Conservation (phyloP, 2,329 filamentous ascomycete species). For the Botrytis fabae region DNA sequence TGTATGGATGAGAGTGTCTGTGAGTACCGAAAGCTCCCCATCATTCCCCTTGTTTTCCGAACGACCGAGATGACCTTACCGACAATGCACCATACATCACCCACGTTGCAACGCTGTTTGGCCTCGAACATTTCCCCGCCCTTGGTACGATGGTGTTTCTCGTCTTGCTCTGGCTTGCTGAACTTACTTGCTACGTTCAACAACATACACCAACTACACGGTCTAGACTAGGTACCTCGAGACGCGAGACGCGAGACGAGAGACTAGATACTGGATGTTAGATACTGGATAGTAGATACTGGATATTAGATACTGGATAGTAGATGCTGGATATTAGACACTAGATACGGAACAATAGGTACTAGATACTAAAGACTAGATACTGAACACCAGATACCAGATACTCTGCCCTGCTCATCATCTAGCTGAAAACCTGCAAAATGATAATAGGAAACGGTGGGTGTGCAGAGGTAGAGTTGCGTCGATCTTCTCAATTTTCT, state of each 20-base stretch:
- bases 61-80: conserved; percentile 14
- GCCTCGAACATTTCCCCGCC: not conserved
- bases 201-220: not conserved
- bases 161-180: not conserved
- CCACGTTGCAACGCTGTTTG: not conserved
- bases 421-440: not conserved
- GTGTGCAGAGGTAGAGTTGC: not conserved
- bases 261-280: no score
- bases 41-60: conserved; percentile 16
- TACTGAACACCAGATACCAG: no score
- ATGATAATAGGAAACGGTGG: not conserved
- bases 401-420: not conserved
- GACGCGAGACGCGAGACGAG: no score
- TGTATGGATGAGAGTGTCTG: not conserved
- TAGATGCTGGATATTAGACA: no score
- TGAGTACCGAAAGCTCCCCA: conserved; percentile 11
- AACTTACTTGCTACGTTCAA: not conserved
- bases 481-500: not conserved
- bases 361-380: no score
- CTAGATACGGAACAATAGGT: no score
- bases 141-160: not conserved
- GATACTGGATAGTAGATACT: no score
- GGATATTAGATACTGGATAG: no score
- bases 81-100: not conserved
- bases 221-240: not conserved